Evolutionary conservation across 805 yeast genomes (phyloP), one percentile per base, ranked within the genome.

Genomic region (Candida palmyrensis): DNA sequence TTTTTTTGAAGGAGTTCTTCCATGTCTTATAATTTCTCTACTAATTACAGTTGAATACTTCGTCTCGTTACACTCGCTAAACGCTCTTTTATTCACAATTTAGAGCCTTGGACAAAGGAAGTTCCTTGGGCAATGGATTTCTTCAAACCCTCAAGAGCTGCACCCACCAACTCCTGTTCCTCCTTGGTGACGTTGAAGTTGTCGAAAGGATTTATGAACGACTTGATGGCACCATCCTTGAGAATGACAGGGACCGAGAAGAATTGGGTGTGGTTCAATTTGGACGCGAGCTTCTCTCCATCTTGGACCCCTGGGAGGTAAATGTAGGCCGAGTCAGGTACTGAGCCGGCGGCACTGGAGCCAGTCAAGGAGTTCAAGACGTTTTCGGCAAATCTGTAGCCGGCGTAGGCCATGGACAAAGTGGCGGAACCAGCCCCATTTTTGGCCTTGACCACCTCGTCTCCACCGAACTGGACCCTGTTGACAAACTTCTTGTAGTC

Each of bases 391-490:
- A 87, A 82, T 47, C 80, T 73, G 68, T 75, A 85, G 22, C 95
- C 96, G 22, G 96, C 96, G 49, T 79, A 82, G 7, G 97, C 97
- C 97, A 89, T 90, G 19, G 95, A 84, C 45, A 89, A 71, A 23
- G 97, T 89, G 37, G 97, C 97, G 30, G 96, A 85, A 25, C 97
- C 97, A 33, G 80, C 80, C 43, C 97, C 97, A 49, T 85, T 82
- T 69, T 89, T 89, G 36, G 97, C 97, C 66, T 83, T 71, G 43
- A 89, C 97, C 30, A 89, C 95, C 63, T 90, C 97, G 57, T 89
- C 97, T 55, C 97, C 97, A 41, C 95, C 95, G 41, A 58, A 66
- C 46, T 66, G 73, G 24, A 66, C 73, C 42, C 73, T 53, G 49
- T 62, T 51, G 37, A 66, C 48, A 46, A 66, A 63, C 22, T 47